A percentile compares a stretch with the other conserved stretches of the same genome.
Evolutionary conservation across 139 green algal genomes (phyloP).

Genomic region (Closterium sp.): DNA sequence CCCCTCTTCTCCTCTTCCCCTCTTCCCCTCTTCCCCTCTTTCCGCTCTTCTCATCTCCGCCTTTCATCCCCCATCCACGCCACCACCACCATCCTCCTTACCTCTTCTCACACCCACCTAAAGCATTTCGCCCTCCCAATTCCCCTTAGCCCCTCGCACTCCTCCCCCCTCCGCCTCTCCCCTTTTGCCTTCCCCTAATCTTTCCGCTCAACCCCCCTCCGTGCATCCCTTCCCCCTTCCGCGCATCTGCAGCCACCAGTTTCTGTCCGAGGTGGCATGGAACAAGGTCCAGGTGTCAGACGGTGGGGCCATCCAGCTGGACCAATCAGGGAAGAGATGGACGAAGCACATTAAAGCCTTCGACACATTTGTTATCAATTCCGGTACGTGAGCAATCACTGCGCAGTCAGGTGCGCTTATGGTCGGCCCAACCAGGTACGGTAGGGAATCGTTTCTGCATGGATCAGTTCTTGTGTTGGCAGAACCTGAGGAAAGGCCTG

Average conservation of each 20-base stretch:
- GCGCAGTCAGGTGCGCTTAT: too few species aligned
- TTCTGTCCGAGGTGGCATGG: neutral
- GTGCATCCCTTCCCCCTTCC: neutral
- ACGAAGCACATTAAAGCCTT: neutral
- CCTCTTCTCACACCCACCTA: too few species aligned
- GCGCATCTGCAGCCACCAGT: neutral
- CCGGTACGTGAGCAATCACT: neutral
- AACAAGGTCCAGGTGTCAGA: neutral
- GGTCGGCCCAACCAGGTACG: neutral
- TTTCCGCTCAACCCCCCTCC: neutral
- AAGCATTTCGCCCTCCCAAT: too few species aligned
- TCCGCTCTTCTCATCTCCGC: too few species aligned
- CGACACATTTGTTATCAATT: neutral
- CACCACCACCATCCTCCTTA: too few species aligned
- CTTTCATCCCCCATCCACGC: too few species aligned
- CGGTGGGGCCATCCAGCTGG: neutral
- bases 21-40: too few species aligned
- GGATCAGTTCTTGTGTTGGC: neutral
- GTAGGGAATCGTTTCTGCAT: too few species aligned
- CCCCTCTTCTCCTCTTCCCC: neutral
- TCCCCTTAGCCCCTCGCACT: too few species aligned
- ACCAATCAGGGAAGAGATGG: neutral
- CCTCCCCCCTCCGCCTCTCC: neutral
- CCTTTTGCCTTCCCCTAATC: neutral
- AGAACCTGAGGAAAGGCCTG: too few species aligned